Percentiles rank a stretch among this genome's conserved stretches.
Conservation (phyloP, 2,329 filamentous ascomycete genomes). For the Paramyrothecium sp. region DNA sequence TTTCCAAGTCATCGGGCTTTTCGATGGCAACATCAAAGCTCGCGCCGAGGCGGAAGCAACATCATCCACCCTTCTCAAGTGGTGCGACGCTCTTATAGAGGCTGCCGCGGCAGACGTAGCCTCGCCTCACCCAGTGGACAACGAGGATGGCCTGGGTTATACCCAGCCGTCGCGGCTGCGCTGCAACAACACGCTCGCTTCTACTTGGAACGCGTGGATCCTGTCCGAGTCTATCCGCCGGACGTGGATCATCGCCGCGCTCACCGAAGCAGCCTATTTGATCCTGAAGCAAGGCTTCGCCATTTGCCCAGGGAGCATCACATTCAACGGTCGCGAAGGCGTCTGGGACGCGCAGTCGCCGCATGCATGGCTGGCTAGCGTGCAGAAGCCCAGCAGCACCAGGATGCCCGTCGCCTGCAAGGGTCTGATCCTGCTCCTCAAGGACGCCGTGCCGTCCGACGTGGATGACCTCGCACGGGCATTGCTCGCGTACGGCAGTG, state of each 20-base stretch:
- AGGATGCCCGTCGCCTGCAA: neutral
- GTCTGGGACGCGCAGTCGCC: slow-evolving; percentile 17
- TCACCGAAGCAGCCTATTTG: slow-evolving; percentile 9
- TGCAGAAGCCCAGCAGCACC: neutral
- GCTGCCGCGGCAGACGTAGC: neutral
- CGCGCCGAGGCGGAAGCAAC: slow-evolving; percentile 2
- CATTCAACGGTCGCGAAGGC: slow-evolving; percentile 14
- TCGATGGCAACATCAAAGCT: slow-evolving; percentile 8
- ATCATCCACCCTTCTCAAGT: neutral
- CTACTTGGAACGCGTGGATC: slow-evolving; percentile 17
- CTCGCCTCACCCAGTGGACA: neutral
- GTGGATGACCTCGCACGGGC: slow-evolving; percentile 1
- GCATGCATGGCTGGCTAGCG: slow-evolving; percentile 3
- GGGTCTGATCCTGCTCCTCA: neutral
- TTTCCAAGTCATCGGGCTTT: slow-evolving; percentile 6
- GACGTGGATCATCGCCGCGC: slow-evolving; percentile 14
- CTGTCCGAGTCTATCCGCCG: slow-evolving; percentile 20
- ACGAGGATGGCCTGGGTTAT: neutral
- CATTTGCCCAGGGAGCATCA: slow-evolving; percentile 16
- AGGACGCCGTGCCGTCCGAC: neutral
- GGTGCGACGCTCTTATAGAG: slow-evolving; percentile 1
- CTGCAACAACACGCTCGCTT: slow-evolving; percentile 2
- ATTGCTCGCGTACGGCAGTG: slow-evolving; percentile 1
- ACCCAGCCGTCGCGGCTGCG: neutral
- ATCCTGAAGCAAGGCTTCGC: slow-evolving; percentile 11